Evolutionary conservation across 306 rosid species (phyloP).

Genomic region (Quercus mongolica): DNA sequence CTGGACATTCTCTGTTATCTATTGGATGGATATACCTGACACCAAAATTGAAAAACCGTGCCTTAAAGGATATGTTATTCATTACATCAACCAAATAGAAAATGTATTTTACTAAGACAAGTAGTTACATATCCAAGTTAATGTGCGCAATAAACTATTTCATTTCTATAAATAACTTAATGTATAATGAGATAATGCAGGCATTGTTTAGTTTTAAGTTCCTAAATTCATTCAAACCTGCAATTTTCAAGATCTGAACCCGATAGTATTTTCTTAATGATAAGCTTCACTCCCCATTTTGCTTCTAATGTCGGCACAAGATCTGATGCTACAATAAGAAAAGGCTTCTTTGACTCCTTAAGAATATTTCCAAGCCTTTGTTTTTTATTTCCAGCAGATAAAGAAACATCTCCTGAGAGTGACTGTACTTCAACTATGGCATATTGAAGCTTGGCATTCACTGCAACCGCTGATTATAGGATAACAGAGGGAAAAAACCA

Average conservation of each 20-base stretch:
- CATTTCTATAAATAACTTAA: background rate
- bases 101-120: constrained; percentile 8
- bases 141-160: background rate
- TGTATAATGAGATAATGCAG: constrained; percentile 2
- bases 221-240: constrained; percentile 49
- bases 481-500: background rate
- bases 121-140: constrained; percentile 7
- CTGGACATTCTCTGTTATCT: constrained; percentile 67
- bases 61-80: constrained; percentile 10
- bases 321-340: constrained; percentile 82
- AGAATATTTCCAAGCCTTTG: constrained; percentile 60
- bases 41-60: constrained; percentile 14
- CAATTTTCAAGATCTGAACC: constrained; percentile 92
- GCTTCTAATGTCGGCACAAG: constrained; percentile 85
- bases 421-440: constrained; percentile 76
- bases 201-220: constrained; percentile 15
- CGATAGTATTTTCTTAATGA: constrained; percentile 48
- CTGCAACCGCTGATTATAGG: constrained; percentile 79
- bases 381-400: constrained; percentile 55
- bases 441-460: constrained; percentile 87
- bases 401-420: constrained; percentile 39
- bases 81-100: constrained; percentile 4
- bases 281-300: constrained; percentile 82
- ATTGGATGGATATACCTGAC: constrained; percentile 84
- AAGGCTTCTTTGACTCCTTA: constrained; percentile 69